These are phyloP conservation scores for Fraxinus excelsior DNA, from an alignment of 257 asterid species.

Conservation along the genomic window DNA sequence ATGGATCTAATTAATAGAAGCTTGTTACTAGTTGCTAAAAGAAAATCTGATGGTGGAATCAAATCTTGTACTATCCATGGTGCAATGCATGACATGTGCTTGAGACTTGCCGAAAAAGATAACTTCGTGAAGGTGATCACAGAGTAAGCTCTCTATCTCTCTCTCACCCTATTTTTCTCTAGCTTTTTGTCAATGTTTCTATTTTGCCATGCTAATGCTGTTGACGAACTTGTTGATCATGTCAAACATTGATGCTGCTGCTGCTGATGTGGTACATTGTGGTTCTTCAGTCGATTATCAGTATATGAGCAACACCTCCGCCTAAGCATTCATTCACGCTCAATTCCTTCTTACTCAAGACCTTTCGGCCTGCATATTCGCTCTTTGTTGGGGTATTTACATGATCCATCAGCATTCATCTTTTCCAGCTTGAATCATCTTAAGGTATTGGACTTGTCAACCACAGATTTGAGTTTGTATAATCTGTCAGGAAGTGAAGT, in stretches of 20 bases:
- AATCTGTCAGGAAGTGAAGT: background rate
- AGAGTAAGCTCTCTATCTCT: background rate
- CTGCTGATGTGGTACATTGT: background rate
- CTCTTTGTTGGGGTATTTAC: background rate
- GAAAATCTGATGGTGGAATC: background rate
- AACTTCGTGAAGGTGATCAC: background rate
- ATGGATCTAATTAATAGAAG: slow-evolving; percentile 8
- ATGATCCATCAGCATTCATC: background rate
- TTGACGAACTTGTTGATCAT: too few species aligned
- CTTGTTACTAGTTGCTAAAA: background rate
- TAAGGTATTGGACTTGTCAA: background rate
- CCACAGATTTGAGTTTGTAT: background rate
- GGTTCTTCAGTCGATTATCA: background rate
- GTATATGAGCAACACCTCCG: background rate
- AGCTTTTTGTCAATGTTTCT: too few species aligned
- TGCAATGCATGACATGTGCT: slow-evolving; percentile 9
- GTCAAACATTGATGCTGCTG: too few species aligned
- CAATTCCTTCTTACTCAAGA: background rate
- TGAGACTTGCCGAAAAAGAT: background rate
- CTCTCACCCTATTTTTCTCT: too few species aligned
- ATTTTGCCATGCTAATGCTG: too few species aligned
- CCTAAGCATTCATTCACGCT: background rate
- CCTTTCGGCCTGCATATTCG: background rate
- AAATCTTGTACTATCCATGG: slow-evolving; percentile 6
- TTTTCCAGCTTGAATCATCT: slow-evolving; percentile 7